A percentile compares a stretch with the other conserved stretches of the same genome.
Conservation (phyloP, 129 eudicot species). For the Glebionis coronaria region DNA sequence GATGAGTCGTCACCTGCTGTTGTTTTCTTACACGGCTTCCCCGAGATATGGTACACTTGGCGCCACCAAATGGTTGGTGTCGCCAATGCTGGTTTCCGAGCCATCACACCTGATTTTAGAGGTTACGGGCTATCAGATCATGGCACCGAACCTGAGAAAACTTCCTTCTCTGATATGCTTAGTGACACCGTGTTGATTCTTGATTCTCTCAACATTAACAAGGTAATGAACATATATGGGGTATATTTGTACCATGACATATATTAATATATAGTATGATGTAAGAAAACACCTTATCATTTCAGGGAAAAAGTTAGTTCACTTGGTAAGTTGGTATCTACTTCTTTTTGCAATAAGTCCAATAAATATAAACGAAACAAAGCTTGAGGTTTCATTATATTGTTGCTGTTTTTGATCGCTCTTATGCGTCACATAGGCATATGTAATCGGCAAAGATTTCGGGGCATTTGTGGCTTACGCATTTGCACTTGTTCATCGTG, state of each 20-base stretch:
- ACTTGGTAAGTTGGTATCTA: no score
- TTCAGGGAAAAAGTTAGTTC: no score
- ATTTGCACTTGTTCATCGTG: slow-evolving; percentile 30
- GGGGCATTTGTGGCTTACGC: slow-evolving; percentile 32
- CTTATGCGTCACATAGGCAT: slow-evolving; percentile 13
- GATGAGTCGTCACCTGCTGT: slow-evolving; percentile 17
- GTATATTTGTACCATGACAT: no score
- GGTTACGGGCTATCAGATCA: slow-evolving; percentile 45
- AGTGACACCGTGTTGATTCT: slow-evolving; percentile 34
- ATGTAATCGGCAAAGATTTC: slow-evolving; percentile 41
- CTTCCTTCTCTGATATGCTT: slow-evolving; percentile 28
- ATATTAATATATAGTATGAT: no score
- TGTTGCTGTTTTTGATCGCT: background rate
- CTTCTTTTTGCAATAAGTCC: background rate
- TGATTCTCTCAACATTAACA: slow-evolving; percentile 32
- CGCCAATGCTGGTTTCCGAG: slow-evolving; percentile 32
- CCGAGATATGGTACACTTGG: slow-evolving; percentile 50
- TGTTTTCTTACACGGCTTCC: slow-evolving; percentile 39
- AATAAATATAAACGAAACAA: no score
- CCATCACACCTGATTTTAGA: slow-evolving; percentile 33
- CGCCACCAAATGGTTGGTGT: slow-evolving; percentile 38
- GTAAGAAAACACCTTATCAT: no score
- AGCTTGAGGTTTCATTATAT: background rate
- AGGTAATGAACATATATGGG: no score
- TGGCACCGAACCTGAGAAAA: slow-evolving; percentile 30